Evolutionary conservation across 352 stramenopile species (phyloP), one percentile per base, ranked within the genome.

Genomic region (Globisporangium canariense): DNA sequence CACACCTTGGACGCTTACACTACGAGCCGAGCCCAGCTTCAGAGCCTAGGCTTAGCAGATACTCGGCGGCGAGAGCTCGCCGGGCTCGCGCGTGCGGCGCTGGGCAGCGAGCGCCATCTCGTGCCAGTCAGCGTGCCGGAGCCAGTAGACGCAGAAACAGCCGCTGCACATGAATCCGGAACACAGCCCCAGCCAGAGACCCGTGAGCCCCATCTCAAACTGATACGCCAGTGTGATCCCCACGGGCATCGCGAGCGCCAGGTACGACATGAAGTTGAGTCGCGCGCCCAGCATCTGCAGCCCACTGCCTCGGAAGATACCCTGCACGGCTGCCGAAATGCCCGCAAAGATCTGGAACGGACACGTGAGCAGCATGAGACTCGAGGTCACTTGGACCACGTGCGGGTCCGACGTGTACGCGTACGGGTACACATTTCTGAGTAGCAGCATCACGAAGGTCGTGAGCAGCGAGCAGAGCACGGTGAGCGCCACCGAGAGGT

Each of bases 261-360:
- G 81, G 72, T 94, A 97, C 55, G 79, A 80, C 14, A 94, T 75
- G 41, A 97, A 96, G 59, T 96, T 97, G 64, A 93, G 78, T 14
- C 78, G 78, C 9, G 90, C 90, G 20, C 84, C 84, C 10, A 96
- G 77, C n/a, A 77, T 64, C 60, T 97, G 90, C 53, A 89, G 76
- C 3, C 90, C 90, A 50, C 77, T 87, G 10, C 83, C 90, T 14
- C 88, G 83, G 49, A 97, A 83, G 40, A 95, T 83, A 30, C 88
- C 90, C 60, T 96, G 87, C 4, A 81, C 75, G 0, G 83, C 78
- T 2, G 69, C 66, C 40, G 91, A 81, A 16, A 96, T 72, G 2
- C 83, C 86, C 38, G 90, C 85, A 51, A 95, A 94, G 28, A 96
- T 66, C 66, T 97, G 90, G 65, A 96, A 89, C 14, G 78, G 78